Evolutionary conservation across 164 flowering plant genomes (phyloP).

Genomic region (Macadamia tetraphylla): DNA sequence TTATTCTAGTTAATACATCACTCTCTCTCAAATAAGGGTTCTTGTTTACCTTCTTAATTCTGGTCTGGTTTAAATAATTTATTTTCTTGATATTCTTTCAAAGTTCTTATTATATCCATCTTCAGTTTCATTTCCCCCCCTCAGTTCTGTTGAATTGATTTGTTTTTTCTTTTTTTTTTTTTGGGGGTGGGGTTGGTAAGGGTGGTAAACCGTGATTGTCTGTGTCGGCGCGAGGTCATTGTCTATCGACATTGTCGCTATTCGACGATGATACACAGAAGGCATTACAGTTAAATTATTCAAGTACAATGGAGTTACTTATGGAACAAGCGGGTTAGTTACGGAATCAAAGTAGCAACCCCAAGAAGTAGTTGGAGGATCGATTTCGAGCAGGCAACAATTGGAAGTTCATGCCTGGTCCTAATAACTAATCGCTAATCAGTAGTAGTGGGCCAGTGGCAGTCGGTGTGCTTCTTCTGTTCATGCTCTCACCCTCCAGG

Average conservation of each 20-base stretch:
- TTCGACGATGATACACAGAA: conserved; percentile 27
- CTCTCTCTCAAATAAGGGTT: too few species aligned
- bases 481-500: too few species aligned
- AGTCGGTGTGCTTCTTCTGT: too few species aligned
- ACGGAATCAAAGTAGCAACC: neutral
- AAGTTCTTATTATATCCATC: neutral
- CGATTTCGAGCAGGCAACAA: conserved; percentile 6
- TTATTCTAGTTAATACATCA: too few species aligned
- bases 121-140: neutral
- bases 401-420: conserved; percentile 2
- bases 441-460: neutral
- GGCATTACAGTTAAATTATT: conserved; percentile 10
- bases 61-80: too few species aligned
- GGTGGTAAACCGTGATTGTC: conserved; percentile 7
- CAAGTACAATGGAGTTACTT: conserved; percentile 13
- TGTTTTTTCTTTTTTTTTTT: conserved; percentile 8
- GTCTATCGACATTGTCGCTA: conserved; percentile 63
- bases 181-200: conserved; percentile 17
- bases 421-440: conserved; percentile 2
- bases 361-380: neutral
- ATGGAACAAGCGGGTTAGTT: neutral
- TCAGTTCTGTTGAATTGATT: neutral
- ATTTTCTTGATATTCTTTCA: neutral
- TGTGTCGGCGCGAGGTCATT: conserved; percentile 57
- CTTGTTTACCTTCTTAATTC: too few species aligned